These are phyloP conservation scores for Tetrastigma voinierianum DNA, from an alignment of 164 flowering plant species.

Conservation along the genomic window DNA sequence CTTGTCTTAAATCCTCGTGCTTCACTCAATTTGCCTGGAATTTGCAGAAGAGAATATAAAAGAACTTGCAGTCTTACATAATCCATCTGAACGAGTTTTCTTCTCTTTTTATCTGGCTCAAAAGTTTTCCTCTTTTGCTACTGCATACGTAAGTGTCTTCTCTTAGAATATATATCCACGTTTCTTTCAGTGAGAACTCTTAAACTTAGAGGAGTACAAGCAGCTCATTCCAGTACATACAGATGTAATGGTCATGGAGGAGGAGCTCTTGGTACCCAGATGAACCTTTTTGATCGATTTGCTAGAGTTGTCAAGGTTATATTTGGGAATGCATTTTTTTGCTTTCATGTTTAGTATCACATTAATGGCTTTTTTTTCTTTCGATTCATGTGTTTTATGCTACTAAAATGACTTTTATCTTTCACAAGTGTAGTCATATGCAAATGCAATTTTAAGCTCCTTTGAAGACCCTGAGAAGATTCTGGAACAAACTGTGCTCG, in stretches of 20 bases:
- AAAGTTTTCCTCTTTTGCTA: too few relatives aligned
- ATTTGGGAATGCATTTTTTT: not conserved
- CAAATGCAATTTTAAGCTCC: constrained; percentile 64
- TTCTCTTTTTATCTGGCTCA: too few relatives aligned
- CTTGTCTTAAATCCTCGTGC: too few relatives aligned
- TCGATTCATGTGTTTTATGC: not conserved
- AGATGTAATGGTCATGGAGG: constrained; percentile 40
- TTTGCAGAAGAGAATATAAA: too few relatives aligned
- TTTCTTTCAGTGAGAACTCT: constrained; percentile 27
- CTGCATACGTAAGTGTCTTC: too few relatives aligned
- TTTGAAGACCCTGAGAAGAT: constrained; percentile 88
- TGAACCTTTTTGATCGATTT: constrained; percentile 75
- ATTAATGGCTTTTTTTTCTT: not conserved
- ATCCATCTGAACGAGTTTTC: too few relatives aligned
- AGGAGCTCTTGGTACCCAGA: constrained; percentile 51
- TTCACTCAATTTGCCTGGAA: too few relatives aligned
- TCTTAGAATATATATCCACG: not conserved
- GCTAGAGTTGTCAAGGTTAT: constrained; percentile 72
- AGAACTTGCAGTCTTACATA: too few relatives aligned
- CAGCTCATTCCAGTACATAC: constrained; percentile 23
- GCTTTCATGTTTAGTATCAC: not conserved
- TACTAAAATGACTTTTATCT: constrained; percentile 4
- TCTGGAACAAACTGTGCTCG: constrained; percentile 70
- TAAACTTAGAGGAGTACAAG: constrained; percentile 28
- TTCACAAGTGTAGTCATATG: constrained; percentile 56